Base-by-base conservation (phyloP, 2,329 filamentous ascomycete genomes). In the Monosporascus cannonballus region DNA sequence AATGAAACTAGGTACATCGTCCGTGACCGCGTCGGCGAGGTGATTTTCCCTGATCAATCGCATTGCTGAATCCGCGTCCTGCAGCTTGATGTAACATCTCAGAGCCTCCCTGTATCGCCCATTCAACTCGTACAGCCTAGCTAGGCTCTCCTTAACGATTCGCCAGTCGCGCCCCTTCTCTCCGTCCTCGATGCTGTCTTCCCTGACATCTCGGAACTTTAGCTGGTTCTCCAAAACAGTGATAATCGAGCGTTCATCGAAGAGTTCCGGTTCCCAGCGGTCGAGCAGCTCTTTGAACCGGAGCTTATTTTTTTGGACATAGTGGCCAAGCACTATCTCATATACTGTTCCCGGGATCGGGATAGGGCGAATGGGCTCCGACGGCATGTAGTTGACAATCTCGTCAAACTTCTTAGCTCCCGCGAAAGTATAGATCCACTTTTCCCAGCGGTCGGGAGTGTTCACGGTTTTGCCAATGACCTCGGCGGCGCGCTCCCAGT, bases 381-480 rank as follows among this genome's bases (percentile, higher is more conserved):
- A 84, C 0, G 94, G 94, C 30, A 99, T 89, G 63, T 87, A 85
- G 37, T 87, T 80, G 5, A 89, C 87, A 55, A 99, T 96, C 61
- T 96, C 92, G 66, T 96, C 90, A 61, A 96, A 90, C 64, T 85
- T 90, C 58, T 89, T 81, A 2, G 89, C 87, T 41, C 90, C 87
- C 7, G 91, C 90, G 71, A 99, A 99, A 0, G 83, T 86, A 83
- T 89, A 95, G 5, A 95, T 87, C 91, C 93, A 97, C 63, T 95
- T 90, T 71, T 97, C 92, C 94, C 94, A 99, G 60, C 87, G 78
- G 47, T 87, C 78, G 1, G 90, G 84, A 1, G 86, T 90, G 44
- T 84, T 84, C 1, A 99, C 76, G 0, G 96, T 92, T 64, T 86
- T 90, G 15, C 87, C 89, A 54, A 91, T 93, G 4, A 95, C 78